Conservation (phyloP, 768 basidiomycete species). For the Rhizopogon vesiculosus region DNA sequence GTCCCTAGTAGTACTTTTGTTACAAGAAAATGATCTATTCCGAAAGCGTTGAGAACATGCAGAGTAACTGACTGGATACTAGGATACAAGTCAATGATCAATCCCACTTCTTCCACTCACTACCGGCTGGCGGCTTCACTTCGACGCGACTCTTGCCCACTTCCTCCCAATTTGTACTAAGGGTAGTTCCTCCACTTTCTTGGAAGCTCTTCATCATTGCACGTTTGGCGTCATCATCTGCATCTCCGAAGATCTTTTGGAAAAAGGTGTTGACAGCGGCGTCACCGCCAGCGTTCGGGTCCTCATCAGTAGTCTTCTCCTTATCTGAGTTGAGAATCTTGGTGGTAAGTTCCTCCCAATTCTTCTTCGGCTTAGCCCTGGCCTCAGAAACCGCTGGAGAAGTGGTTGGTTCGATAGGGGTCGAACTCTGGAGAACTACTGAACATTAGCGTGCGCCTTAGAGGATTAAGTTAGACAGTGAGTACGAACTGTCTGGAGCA, state of each 20-base stretch:
- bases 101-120: slow-evolving; percentile 79
- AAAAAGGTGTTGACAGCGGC: slow-evolving; percentile 83
- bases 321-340: slow-evolving; percentile 65
- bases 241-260: slow-evolving; percentile 85
- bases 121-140: slow-evolving; percentile 79
- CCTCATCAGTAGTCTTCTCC: slow-evolving; percentile 64
- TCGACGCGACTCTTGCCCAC: slow-evolving; percentile 67
- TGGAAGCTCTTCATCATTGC: slow-evolving; percentile 99
- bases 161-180: slow-evolving; percentile 95
- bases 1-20: neutral
- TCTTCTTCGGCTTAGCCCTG: slow-evolving; percentile 51
- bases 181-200: slow-evolving; percentile 92
- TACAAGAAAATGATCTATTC: neutral
- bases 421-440: slow-evolving; percentile 2
- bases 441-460: slow-evolving; percentile 18
- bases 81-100: neutral
- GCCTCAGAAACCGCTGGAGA: slow-evolving; percentile 30
- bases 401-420: slow-evolving; percentile 25
- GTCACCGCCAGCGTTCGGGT: slow-evolving; percentile 90
- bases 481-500: slow-evolving; percentile 62
- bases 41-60: slow-evolving; percentile 7
- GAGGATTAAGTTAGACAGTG: neutral
- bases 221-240: slow-evolving; percentile 85
- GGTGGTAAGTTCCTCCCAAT: slow-evolving; percentile 86
- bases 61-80: slow-evolving; percentile 1